phyloP scores from a whole-genome alignment of 2,329 filamentous ascomycete species.

The Rutstroemia sp. region DNA sequence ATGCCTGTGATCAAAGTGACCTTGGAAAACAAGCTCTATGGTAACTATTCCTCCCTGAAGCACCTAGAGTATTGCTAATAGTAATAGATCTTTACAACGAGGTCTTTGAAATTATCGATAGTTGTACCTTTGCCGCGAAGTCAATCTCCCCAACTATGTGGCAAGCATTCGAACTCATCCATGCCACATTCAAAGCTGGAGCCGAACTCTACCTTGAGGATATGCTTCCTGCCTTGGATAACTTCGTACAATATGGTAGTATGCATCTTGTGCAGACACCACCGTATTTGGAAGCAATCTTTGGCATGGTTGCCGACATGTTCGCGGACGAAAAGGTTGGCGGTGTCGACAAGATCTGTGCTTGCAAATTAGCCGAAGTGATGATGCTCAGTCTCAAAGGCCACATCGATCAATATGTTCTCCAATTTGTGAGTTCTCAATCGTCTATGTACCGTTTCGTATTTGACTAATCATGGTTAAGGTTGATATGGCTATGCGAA shows the following conservation, averaged over 20 bases:
- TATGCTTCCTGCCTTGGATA: constrained; percentile 96
- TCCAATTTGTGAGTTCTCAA: constrained; percentile 54
- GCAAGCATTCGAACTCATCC: constrained; percentile 95
- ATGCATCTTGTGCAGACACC: constrained; percentile 74
- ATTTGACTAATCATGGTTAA: constrained; percentile 15
- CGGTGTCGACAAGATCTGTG: constrained; percentile 90
- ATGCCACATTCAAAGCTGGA: constrained; percentile 93
- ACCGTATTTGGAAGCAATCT: constrained; percentile 78
- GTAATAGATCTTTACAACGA: constrained; percentile 83
- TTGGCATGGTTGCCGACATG: constrained; percentile 91
- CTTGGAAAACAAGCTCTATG: constrained; percentile 94
- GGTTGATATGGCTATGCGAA: constrained; percentile 79
- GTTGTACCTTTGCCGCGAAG: constrained; percentile 97
- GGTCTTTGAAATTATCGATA: constrained; percentile 98
- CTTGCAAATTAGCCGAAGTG: constrained; percentile 93
- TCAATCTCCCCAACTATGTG: constrained; percentile 95
- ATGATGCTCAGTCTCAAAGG: constrained; percentile 93
- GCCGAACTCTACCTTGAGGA: constrained; percentile 97
- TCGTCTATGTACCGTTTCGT: background rate
- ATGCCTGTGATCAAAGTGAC: constrained; percentile 98
- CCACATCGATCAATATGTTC: constrained; percentile 79
- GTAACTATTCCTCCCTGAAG: constrained; percentile 33
- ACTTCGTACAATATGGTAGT: constrained; percentile 91
- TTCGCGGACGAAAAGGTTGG: constrained; percentile 89
- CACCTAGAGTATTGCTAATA: constrained; percentile 15